These are phyloP conservation scores for Eucalyptus caleyi DNA, from an alignment of 345 rosid species.

Conservation along the genomic window DNA sequence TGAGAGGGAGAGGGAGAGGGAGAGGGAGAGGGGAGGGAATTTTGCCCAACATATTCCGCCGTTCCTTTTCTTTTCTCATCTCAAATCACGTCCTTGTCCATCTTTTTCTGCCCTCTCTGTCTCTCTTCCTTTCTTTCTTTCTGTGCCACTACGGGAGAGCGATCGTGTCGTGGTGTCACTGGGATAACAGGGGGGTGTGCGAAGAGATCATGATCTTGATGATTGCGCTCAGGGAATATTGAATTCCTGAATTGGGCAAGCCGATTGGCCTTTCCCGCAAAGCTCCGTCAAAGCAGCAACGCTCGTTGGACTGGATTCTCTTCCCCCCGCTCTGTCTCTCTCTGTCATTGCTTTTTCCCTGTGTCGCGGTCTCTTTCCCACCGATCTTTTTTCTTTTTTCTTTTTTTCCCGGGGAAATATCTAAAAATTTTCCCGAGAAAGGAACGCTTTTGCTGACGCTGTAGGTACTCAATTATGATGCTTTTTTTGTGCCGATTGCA, in stretches of 20 bases:
- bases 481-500: neutral
- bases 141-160: neutral
- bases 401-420: no score
- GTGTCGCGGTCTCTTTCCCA: no score
- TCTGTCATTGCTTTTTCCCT: neutral
- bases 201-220: neutral
- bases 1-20: neutral
- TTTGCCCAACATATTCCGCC: neutral
- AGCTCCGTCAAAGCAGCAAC: neutral
- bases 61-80: neutral
- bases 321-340: neutral
- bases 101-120: neutral
- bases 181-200: neutral
- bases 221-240: neutral
- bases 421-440: neutral
- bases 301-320: neutral
- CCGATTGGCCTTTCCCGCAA: neutral
- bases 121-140: neutral
- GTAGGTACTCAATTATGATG: neutral
- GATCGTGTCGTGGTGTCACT: neutral
- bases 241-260: neutral
- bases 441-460: neutral
- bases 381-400: no score
- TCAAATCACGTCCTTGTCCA: neutral
- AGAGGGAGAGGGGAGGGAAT: neutral